phyloP scores from a whole-genome alignment of 2,329 filamentous ascomycete genomes.

The Colletotrichum caudatum region DNA sequence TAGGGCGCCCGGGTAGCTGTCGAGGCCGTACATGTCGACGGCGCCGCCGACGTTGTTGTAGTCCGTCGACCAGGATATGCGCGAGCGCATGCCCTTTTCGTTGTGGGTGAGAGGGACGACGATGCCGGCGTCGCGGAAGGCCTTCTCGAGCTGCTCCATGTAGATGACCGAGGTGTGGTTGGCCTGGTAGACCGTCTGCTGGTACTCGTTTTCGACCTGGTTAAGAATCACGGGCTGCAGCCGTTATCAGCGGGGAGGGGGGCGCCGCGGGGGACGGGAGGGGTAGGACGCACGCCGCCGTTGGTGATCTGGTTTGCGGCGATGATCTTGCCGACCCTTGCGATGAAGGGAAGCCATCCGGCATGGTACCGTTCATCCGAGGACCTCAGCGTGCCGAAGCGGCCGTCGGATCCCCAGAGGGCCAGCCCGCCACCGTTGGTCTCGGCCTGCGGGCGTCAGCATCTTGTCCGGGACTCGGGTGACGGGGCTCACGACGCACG shows the following conservation, averaged over 20 bases:
- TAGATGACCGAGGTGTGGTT: constrained; percentile 51
- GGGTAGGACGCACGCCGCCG: constrained; percentile 65
- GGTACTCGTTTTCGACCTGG: constrained; percentile 87
- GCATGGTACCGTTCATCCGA: constrained; percentile 56
- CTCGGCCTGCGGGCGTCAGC: constrained; percentile 37
- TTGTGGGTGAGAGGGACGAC: constrained; percentile 82
- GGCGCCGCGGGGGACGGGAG: constrained; percentile 61
- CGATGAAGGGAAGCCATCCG: constrained; percentile 56
- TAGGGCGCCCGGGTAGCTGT: constrained; percentile 72
- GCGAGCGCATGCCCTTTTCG: constrained; percentile 62
- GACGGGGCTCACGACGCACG: constrained; percentile 47
- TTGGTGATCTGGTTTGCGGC: constrained; percentile 85
- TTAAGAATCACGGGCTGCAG: constrained; percentile 77
- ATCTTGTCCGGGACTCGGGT: background rate
- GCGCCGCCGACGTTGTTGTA: constrained; percentile 66
- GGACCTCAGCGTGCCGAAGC: constrained; percentile 55
- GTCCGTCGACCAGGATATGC: constrained; percentile 65
- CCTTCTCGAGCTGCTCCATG: constrained; percentile 66
- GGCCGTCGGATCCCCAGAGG: constrained; percentile 44
- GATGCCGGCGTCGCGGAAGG: constrained; percentile 75
- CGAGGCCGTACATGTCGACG: constrained; percentile 64
- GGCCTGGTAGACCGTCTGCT: constrained; percentile 64
- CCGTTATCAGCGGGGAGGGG: constrained; percentile 61
- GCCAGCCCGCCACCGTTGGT: constrained; percentile 53
- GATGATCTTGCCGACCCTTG: constrained; percentile 71